Base-by-base conservation (phyloP, 495 filamentous ascomycete genomes). In the Annulohypoxylon stygium region DNA sequence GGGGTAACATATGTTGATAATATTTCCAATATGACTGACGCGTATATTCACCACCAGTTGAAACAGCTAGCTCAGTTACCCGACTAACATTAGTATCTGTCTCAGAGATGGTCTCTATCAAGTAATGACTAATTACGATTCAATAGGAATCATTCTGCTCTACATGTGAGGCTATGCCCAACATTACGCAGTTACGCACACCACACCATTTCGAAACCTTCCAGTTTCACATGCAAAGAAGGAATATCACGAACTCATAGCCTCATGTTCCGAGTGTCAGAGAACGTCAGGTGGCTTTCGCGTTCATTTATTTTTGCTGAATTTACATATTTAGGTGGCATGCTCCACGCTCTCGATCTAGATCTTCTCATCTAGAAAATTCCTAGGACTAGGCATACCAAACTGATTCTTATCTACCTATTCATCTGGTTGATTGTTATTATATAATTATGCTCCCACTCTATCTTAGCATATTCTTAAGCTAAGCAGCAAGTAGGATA, bases 101-200 rank as follows among this genome's bases (percentile, higher is more conserved):
- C 18, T 26, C 48, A 12, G 23, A 51, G 16, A 30, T 30, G 5
- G 43, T 20, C 43, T 47, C 6, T 47, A 18, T 51, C 8, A 25
- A 20, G 23, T 26, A 51, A 51, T 51, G 20, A 51, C 5, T 47
- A 18, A 47, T 4, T 25, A 7, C 16, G 47, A 51, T 26, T 26
- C n/a, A 51, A 51, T 3, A 23, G 3, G 48, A 26, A 12, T 51
- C 20, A 47, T 12, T 20, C 9, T 6, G 43, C 18, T 20, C 8
- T 47, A 7, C 18, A 47, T 18, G 2, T 47, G 43, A 51, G 23
- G 20, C 48, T 51, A 25, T 14, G 48, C 20, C 48, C 11, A 51
- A 51, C 20, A 20, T 51, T 51, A 51, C 48, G 48, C 34, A 55
- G 48, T 51, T 51, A 51, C 48, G 48, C 34, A 55, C n/a, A 34